Evolutionary conservation across 495 filamentous ascomycete genomes (phyloP), one percentile per base, ranked within the genome.

Genomic region (Penicillium flavigenum): DNA sequence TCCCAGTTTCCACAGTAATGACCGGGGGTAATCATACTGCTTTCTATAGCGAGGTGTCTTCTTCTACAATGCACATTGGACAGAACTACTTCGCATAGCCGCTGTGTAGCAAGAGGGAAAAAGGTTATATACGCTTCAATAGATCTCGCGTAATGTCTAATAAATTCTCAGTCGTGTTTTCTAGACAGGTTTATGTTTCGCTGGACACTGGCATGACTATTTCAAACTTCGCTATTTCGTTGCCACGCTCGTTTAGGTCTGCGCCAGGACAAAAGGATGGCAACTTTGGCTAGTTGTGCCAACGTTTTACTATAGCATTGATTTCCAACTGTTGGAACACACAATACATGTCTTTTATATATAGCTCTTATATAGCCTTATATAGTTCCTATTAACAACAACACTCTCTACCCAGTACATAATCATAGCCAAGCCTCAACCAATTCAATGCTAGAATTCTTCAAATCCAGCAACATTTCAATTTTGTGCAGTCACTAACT

Each of bases 381-480:
- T 10, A 36, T 38, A n/a, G 5, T 38, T n/a, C 6, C 16, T 14
- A 8, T 24, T 16, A 8, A 16, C 16, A n/a, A 8, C 16, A 39
- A 39, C 5, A 0, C 2, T n/a, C 16, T n/a, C 2, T 5, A 8
- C 16, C n/a, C 5, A 3, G 6, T 39, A 17, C 4, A 24, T 24
- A 24, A 24, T 4, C 22, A 4, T 24, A n/a, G 7, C 1, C 16
- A 7, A 17, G 7, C 16, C 12, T 6, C 8, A n/a, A 17, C 16
- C 7, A 8, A n/a, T 2, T 9, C 36, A 6, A 8, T 2, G 1
- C 0, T 17, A 5, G 2, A 0, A n/a, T 8, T 4, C 16, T 6
- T 8, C 16, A n/a, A 39, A 3, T 3, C 14, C 16, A 39, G 36
- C 5, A n/a, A 3, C 0, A n/a, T 39, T 7, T n/a, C 14, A 2